phyloP scores from a whole-genome alignment of 208 protist species.

The Leishmania arabica region DNA sequence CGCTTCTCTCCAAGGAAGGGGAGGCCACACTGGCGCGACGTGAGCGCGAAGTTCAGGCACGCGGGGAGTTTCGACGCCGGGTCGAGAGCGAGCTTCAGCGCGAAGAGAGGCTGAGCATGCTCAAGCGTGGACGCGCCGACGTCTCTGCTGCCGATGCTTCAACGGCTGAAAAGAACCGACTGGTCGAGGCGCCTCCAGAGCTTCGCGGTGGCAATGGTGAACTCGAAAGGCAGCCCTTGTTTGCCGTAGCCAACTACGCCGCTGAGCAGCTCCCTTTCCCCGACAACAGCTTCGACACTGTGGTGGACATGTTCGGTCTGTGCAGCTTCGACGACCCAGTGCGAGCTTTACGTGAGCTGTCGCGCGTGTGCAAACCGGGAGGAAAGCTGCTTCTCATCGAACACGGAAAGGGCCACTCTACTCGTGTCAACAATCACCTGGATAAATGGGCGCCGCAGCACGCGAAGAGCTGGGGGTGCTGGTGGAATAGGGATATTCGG shows the following conservation, averaged over 20 bases:
- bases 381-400: slow-evolving; percentile 90
- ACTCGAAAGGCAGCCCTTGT: slow-evolving; percentile 41
- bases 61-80: slow-evolving; percentile 20
- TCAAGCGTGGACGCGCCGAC: slow-evolving; percentile 17
- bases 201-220: slow-evolving; percentile 17
- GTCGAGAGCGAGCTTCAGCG: slow-evolving; percentile 28
- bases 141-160: not conserved
- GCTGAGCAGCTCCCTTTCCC: slow-evolving; percentile 83
- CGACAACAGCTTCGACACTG: slow-evolving; percentile 90
- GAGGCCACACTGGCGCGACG: slow-evolving; percentile 37
- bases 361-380: slow-evolving; percentile 87
- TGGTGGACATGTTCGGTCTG: slow-evolving; percentile 91
- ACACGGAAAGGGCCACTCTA: slow-evolving; percentile 73
- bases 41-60: slow-evolving; percentile 28
- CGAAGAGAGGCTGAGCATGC: slow-evolving; percentile 17
- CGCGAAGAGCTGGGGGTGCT: slow-evolving; percentile 87
- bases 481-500: slow-evolving; percentile 90
- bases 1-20: slow-evolving; percentile 48
- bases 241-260: slow-evolving; percentile 80
- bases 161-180: not conserved
- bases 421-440: slow-evolving; percentile 79
- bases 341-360: slow-evolving; percentile 84
- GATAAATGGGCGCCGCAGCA: slow-evolving; percentile 86
- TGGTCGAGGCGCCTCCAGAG: slow-evolving; percentile 9
- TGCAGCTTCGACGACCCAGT: slow-evolving; percentile 93